phyloP scores from a whole-genome alignment of 2,329 filamentous ascomycete species.

The Aspergillus ochraceoroseus region DNA sequence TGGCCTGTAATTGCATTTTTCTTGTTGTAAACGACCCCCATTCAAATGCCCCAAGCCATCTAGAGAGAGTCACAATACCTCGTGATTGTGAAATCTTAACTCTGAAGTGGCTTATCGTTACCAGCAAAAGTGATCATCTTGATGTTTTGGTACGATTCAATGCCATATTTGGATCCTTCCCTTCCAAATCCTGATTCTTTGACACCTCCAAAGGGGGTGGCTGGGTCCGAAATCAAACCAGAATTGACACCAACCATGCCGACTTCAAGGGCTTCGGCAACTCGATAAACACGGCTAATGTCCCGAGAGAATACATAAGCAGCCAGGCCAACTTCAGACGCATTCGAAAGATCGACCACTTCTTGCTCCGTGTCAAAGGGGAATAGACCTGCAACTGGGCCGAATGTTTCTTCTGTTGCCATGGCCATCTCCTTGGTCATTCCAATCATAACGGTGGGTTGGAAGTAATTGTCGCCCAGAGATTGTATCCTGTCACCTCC shows the following conservation, averaged over 20 bases:
- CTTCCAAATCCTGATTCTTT: constrained; percentile 14
- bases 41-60: too few species aligned
- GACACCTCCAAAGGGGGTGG: constrained; percentile 16
- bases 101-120: too few species aligned
- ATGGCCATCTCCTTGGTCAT: constrained; percentile 14
- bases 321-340: constrained; percentile 11
- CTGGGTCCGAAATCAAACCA: constrained; percentile 12
- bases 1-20: too few species aligned
- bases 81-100: too few species aligned
- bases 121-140: too few species aligned
- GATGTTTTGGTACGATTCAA: constrained; percentile 14
- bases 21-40: too few species aligned
- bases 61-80: too few species aligned
- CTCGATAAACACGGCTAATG: constrained; percentile 3
- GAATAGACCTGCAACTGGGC: constrained; percentile 11
- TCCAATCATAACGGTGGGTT: constrained; percentile 13
- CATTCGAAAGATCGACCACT: constrained; percentile 6
- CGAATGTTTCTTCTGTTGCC: constrained; percentile 16
- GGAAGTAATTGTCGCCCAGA: constrained; percentile 8
- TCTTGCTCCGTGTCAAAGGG: constrained; percentile 12
- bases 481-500: constrained; percentile 60
- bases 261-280: constrained; percentile 5
- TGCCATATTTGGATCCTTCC: constrained; percentile 18
- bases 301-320: constrained; percentile 12
- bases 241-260: constrained; percentile 20